Evolutionary conservation across 768 basidiomycete genomes (phyloP).

Genomic region (Panaeolus papilionaceus): DNA sequence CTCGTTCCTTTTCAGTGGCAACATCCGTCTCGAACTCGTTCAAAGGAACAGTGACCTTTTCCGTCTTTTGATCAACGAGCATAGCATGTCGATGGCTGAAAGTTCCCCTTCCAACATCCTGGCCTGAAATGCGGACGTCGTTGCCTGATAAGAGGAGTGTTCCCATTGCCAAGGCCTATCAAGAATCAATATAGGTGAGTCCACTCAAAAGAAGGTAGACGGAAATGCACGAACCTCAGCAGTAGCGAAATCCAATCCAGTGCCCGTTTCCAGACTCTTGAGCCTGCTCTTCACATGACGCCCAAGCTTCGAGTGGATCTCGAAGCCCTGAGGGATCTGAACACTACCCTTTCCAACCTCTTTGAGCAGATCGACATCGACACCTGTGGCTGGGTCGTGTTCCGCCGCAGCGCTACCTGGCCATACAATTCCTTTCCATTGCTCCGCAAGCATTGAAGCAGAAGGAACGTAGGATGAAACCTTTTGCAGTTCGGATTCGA

Average conservation of each 20-base stretch:
- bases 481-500: conserved; percentile 65
- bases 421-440: conserved; percentile 74
- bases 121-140: conserved; percentile 90
- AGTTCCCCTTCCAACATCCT: conserved; percentile 91
- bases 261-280: conserved; percentile 68
- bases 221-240: conserved; percentile 65
- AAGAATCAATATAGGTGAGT: conserved; percentile 5
- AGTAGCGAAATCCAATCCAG: conserved; percentile 88
- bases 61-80: conserved; percentile 88
- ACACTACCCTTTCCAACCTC: conserved; percentile 76
- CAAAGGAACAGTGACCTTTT: conserved; percentile 80
- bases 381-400: conserved; percentile 71
- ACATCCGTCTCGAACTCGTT: conserved; percentile 50
- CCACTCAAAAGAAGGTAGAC: not conserved
- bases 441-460: conserved; percentile 63
- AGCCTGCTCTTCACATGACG: conserved; percentile 81
- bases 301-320: conserved; percentile 79
- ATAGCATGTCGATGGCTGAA: conserved; percentile 93
- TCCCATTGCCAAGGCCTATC: conserved; percentile 86
- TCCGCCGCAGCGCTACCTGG: conserved; percentile 62
- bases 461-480: conserved; percentile 55
- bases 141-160: conserved; percentile 82
- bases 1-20: conserved; percentile 53
- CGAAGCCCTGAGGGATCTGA: conserved; percentile 59
- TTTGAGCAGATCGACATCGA: conserved; percentile 54